Evolutionary conservation across 257 asterid genomes (phyloP).

Genomic region (Solanum sejunctum): DNA sequence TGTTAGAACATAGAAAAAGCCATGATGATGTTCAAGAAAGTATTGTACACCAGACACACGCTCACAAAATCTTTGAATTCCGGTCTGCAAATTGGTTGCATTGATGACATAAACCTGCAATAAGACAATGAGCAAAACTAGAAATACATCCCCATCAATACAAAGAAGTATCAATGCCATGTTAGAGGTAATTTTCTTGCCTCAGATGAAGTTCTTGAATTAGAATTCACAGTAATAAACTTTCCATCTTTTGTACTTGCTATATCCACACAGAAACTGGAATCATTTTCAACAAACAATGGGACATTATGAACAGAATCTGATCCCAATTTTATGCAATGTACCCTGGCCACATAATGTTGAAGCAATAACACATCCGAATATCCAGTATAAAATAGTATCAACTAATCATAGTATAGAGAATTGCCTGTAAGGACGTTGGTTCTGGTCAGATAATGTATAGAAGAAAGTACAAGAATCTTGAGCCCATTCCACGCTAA

Average conservation of each 20-base stretch:
- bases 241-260: constrained; percentile 89
- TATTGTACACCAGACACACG: constrained; percentile 81
- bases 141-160: not conserved
- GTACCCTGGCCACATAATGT: constrained; percentile 34
- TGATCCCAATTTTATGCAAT: constrained; percentile 49
- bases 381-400: not conserved
- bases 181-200: constrained; percentile 51
- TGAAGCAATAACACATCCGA: constrained; percentile 9
- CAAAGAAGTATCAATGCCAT: not conserved
- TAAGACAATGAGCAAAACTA: constrained; percentile 8
- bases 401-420: not conserved
- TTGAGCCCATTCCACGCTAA: constrained; percentile 91
- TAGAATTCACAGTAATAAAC: constrained; percentile 90
- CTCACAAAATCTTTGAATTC: constrained; percentile 52
- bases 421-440: constrained; percentile 78
- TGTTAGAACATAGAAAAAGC: constrained; percentile 61
- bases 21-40: constrained; percentile 72
- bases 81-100: constrained; percentile 33
- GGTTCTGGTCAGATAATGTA: constrained; percentile 67
- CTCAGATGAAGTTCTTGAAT: constrained; percentile 99
- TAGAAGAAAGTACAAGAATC: constrained; percentile 62
- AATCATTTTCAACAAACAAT: constrained; percentile 63
- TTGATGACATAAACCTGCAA: constrained; percentile 76
- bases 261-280: constrained; percentile 77
- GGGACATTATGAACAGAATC: constrained; percentile 29